Percentiles rank a stretch among this genome's conserved stretches.
Evolutionary conservation across 73 alveolate species (phyloP).

Genomic region (Blepharisma japonicum): DNA sequence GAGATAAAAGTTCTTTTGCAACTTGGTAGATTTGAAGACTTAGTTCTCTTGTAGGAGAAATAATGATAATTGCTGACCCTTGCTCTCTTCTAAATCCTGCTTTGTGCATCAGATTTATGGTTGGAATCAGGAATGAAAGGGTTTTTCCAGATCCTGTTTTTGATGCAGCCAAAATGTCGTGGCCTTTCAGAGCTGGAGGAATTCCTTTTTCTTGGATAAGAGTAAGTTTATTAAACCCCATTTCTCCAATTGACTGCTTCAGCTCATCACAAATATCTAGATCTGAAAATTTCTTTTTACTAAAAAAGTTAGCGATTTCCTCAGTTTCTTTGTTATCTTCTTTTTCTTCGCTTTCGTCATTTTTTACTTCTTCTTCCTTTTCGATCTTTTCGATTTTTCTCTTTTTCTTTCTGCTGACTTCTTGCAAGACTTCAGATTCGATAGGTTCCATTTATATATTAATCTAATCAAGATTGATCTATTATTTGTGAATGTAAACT

Average conservation of each 20-base stretch:
- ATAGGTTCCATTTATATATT: no score
- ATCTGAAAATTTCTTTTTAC: constrained; percentile 63
- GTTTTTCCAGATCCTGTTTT: constrained; percentile 99
- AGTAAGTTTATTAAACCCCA: constrained; percentile 80
- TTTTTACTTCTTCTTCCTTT: no score
- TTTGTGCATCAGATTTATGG: constrained; percentile 85
- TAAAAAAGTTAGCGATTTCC: constrained; percentile 38
- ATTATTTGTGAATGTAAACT: constrained; percentile 18
- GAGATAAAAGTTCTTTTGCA: constrained; percentile 73
- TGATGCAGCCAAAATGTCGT: constrained; percentile 98
- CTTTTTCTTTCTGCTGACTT: background rate
- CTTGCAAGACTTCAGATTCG: no score
- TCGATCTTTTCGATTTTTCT: background rate
- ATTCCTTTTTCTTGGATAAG: constrained; percentile 85
- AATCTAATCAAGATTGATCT: background rate
- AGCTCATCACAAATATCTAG: constrained; percentile 69
- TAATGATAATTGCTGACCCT: constrained; percentile 93
- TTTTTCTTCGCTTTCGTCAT: no score
- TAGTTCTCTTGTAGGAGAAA: constrained; percentile 99
- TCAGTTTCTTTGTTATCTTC: no score
- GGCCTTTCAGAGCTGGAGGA: constrained; percentile 83
- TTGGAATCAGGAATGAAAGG: constrained; percentile 96
- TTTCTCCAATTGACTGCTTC: constrained; percentile 63
- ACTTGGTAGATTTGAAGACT: constrained; percentile 97
- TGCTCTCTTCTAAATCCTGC: constrained; percentile 75